Evolutionary conservation across 306 rosid genomes (phyloP), one percentile per base, ranked within the genome.

Genomic region (Dalbergia oliveri): DNA sequence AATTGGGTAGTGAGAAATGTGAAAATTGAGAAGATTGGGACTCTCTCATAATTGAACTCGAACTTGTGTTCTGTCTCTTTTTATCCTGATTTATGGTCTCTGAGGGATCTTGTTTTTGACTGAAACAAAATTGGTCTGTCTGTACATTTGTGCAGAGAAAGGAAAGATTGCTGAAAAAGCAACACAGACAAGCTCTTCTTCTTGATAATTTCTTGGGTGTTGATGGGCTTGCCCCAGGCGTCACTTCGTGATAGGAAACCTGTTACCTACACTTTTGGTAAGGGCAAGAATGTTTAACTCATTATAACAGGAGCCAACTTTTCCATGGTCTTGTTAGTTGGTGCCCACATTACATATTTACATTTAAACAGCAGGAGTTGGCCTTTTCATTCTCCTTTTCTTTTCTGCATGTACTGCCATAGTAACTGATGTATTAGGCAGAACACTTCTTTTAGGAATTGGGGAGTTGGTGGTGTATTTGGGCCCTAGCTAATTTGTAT

Each of bases 231-330:
- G 97, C 80, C 76, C 88, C 93, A 5, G 98, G 75, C 97, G 98
- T 76, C 97, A 75, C 98, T 94, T 68, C 98, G 98, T 76, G 98
- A 88, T 82, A 87, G 98, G 81, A 94, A 92, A 81, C 97, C 91
- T 21, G 98, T 94, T 79, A 94, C 98, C 56, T 94, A 94, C 83
- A 94, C 98, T 59, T 94, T 92, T 70, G 98, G 98, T 94, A 81
- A 87, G 95, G 64, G 56, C 69, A 63, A 72, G 58, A 68, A 71
- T 59, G 12, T 41, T 50, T 72, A 23, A 69, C n/a, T 45, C 44
- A 5, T 68, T 61, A 15, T 69, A 23, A 51, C 60, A 23, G 13
- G 82, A 47, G 56, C 73, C 21, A 19, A 10, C 34, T 19, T 84
- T 68, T 43, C 8, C 12, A 9, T 53, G 43, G 33, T 61, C 62